These are phyloP conservation scores for Pulchroboletus neoregius DNA, from an alignment of 1,284 basidiomycete species.

Conservation along the genomic window DNA sequence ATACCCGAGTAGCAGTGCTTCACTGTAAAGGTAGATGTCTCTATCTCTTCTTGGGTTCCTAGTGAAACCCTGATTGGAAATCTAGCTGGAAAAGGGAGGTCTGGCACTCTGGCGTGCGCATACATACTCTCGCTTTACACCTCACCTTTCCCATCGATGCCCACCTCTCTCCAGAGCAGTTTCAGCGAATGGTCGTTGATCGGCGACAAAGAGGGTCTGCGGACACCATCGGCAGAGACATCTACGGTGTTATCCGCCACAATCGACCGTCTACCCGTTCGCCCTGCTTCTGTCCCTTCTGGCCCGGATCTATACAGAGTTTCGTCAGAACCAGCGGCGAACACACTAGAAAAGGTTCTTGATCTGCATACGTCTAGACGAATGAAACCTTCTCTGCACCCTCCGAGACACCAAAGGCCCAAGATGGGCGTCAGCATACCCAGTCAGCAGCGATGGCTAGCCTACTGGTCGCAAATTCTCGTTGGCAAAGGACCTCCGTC, in stretches of 20 bases:
- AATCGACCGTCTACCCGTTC: not conserved
- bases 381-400: conserved; percentile 51
- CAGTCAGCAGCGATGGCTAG: conserved; percentile 67
- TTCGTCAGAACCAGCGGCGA: conserved; percentile 22
- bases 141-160: conserved; percentile 4
- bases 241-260: conserved; percentile 1
- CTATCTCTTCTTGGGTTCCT: conserved; percentile 3
- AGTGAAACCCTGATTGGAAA: conserved; percentile 4
- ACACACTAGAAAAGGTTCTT: conserved; percentile 56
- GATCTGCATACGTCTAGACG: conserved; percentile 64
- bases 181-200: conserved; percentile 23
- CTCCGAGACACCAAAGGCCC: conserved; percentile 32
- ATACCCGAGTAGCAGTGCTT: conserved; percentile 72
- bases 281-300: not conserved
- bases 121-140: conserved; percentile 60
- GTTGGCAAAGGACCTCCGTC: conserved; percentile 48
- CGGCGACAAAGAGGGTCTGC: conserved; percentile 19
- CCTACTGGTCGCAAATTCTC: conserved; percentile 70
- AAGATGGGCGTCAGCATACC: conserved; percentile 74
- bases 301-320: conserved; percentile 11
- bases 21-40: conserved; percentile 76
- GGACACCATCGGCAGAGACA: conserved; percentile 13
- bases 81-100: conserved; percentile 75
- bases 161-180: conserved; percentile 4
- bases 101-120: conserved; percentile 77